Conservation (phyloP, 73 alveolate genomes). For the Tetrahymena elliotti region DNA sequence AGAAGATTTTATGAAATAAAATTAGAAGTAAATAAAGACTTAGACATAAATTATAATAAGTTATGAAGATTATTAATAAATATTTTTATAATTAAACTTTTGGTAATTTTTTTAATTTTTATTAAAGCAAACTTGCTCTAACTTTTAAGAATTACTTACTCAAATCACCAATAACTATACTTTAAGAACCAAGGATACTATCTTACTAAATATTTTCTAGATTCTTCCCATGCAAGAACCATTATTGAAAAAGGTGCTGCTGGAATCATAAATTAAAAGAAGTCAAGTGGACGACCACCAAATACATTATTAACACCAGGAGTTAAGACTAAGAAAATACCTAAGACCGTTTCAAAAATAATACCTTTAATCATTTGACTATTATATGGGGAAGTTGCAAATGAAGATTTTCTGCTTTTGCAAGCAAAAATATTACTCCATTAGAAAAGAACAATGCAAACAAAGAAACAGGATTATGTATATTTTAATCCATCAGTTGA, state of each 20-base stretch:
- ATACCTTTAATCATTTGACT: conserved; percentile 22
- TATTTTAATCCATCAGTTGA: conserved; percentile 37
- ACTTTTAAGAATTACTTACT: not conserved
- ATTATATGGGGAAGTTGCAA: conserved; percentile 9
- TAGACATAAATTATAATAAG: too few relatives aligned
- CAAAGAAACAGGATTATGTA: conserved; percentile 36
- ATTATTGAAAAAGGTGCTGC: conserved; percentile 32
- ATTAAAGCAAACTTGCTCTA: not conserved
- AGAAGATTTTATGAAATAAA: too few relatives aligned
- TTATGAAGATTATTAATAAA: too few relatives aligned
- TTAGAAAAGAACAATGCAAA: conserved; percentile 27
- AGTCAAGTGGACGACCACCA: conserved; percentile 44
- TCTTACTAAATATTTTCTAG: conserved; percentile 26
- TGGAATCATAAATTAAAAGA: conserved; percentile 35
- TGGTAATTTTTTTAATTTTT: too few relatives aligned
- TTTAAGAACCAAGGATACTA: not conserved
- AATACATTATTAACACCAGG: conserved; percentile 42
- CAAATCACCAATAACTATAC: not conserved
- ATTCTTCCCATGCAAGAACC: conserved; percentile 28
- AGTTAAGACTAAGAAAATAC: conserved; percentile 8
- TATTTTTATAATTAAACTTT: too few relatives aligned
- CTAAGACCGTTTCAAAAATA: conserved; percentile 9
- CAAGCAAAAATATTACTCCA: conserved; percentile 43
- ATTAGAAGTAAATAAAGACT: too few relatives aligned
- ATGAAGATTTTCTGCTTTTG: conserved; percentile 35